phyloP scores from a whole-genome alignment of 139 green algal species.

The Eudorina sp. region DNA sequence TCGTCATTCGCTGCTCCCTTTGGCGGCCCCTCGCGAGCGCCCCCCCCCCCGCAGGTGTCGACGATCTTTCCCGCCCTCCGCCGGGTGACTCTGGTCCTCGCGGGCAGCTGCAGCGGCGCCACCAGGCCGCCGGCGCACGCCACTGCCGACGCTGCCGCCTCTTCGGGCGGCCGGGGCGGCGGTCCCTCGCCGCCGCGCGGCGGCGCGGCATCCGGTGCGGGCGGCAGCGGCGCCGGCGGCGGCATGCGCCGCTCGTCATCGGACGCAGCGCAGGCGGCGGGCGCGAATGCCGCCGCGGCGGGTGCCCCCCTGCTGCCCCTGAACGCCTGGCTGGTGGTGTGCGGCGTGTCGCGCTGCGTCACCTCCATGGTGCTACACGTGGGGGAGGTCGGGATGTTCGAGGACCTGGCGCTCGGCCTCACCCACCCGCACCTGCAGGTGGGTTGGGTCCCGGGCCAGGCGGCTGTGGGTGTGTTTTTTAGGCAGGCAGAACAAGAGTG shows the following conservation, averaged over 20 bases:
- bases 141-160: neutral
- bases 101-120: constrained; percentile 20
- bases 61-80: constrained; percentile 9
- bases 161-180: neutral
- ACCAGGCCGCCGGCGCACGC: neutral
- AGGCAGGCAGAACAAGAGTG: too few relatives aligned
- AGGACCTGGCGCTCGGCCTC: constrained; percentile 33
- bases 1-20: too few relatives aligned
- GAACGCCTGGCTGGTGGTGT: constrained; percentile 35
- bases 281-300: too few relatives aligned
- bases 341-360: neutral
- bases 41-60: neutral
- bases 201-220: neutral
- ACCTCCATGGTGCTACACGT: constrained; percentile 24
- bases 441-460: too few relatives aligned
- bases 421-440: constrained; percentile 41
- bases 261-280: neutral
- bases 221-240: neutral
- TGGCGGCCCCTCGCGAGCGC: too few relatives aligned
- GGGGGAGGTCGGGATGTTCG: neutral
- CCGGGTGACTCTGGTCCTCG: neutral
- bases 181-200: neutral
- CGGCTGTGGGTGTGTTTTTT: too few relatives aligned
- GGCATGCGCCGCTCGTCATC: neutral
- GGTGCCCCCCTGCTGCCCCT: neutral